Conservation (phyloP, 768 basidiomycete species). For the Gymnopilus junonius region DNA sequence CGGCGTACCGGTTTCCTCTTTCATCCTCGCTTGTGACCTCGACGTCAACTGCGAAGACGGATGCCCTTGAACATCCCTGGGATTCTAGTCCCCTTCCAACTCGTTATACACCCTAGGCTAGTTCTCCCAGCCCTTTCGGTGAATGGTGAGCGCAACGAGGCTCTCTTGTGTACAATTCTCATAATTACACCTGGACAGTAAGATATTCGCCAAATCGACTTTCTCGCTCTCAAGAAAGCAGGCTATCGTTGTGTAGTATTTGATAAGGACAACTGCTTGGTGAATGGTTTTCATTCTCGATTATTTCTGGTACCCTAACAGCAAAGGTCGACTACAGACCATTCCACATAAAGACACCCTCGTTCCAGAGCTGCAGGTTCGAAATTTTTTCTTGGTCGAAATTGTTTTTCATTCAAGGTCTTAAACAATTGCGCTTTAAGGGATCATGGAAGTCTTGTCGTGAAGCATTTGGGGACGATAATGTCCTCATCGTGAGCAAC, state of each 20-base stretch:
- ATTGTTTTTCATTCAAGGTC: neutral
- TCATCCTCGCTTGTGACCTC: no score
- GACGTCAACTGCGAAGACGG: neutral
- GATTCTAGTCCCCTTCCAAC: constrained; percentile 70
- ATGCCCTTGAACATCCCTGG: constrained; percentile 84
- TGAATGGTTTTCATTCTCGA: constrained; percentile 37
- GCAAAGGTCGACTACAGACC: constrained; percentile 54
- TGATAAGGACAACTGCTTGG: constrained; percentile 98
- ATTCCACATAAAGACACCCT: constrained; percentile 76
- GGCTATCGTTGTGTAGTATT: constrained; percentile 92
- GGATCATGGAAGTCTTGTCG: constrained; percentile 78
- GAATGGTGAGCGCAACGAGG: constrained; percentile 53
- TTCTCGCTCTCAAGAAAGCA: constrained; percentile 65
- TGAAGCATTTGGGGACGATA: constrained; percentile 71
- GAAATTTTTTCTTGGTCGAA: constrained; percentile 12
- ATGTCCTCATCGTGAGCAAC: constrained; percentile 92
- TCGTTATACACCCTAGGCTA: constrained; percentile 67
- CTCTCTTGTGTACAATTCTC: neutral
- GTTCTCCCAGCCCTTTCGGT: constrained; percentile 68
- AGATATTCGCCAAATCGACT: constrained; percentile 89
- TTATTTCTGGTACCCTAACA: neutral
- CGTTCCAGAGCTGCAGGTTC: constrained; percentile 75
- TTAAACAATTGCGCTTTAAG: constrained; percentile 38
- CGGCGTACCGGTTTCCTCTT: neutral
- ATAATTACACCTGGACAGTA: constrained; percentile 41